These are phyloP conservation scores for Linum trigynum DNA, from an alignment of 345 rosid genomes.

Conservation along the genomic window DNA sequence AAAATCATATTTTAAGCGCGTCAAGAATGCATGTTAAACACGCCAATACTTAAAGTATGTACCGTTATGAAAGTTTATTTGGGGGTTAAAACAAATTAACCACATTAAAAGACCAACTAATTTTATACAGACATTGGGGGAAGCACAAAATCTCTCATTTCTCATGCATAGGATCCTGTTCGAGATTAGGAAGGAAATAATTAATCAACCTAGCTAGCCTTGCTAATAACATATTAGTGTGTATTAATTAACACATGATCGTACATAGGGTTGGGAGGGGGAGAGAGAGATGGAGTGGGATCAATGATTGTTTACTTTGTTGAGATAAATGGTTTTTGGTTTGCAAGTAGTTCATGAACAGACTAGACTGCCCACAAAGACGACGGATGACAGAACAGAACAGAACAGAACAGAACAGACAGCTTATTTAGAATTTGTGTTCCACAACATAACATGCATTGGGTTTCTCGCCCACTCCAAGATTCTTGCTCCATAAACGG, in stretches of 20 bases:
- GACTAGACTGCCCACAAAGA: too few relatives aligned
- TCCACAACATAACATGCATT: conserved; percentile 15
- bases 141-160: background rate
- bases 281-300: conserved; percentile 12
- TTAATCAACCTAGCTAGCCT: too few relatives aligned
- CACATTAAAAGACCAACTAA: background rate
- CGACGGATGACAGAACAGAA: too few relatives aligned
- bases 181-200: too few relatives aligned
- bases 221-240: background rate
- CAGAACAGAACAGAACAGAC: conserved; percentile 5
- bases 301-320: conserved; percentile 32
- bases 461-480: conserved; percentile 35
- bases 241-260: background rate
- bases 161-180: too few relatives aligned
- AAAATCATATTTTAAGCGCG: too few relatives aligned
- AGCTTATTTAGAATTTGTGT: conserved; percentile 35
- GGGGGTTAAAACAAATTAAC: too few relatives aligned
- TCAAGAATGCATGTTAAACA: too few relatives aligned
- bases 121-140: background rate
- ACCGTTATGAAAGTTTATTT: too few relatives aligned
- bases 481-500: conserved; percentile 19
- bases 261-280: background rate
- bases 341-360: conserved; percentile 20
- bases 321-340: conserved; percentile 13
- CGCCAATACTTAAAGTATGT: too few relatives aligned